Percentiles rank a stretch among this genome's conserved stretches.
Conservation (phyloP, 1,284 basidiomycete genomes). For the Ustilago trichophora region DNA sequence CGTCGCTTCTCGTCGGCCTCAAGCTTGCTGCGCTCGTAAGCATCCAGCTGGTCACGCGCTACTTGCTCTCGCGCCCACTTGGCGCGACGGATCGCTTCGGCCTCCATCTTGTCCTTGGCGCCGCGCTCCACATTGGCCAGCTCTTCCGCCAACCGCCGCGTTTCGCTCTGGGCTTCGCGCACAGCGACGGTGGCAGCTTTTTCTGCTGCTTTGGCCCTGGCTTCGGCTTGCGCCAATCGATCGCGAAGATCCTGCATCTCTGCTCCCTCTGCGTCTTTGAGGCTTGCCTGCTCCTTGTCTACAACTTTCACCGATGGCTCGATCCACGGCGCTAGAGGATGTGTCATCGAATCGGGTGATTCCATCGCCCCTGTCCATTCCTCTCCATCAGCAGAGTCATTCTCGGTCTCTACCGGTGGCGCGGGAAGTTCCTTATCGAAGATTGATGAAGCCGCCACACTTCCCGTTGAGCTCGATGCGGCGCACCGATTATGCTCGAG, state of each 20-base stretch:
- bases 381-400: not conserved
- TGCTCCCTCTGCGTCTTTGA: not conserved
- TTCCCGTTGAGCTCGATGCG: constrained; percentile 12
- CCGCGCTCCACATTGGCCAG: constrained; percentile 12
- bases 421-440: constrained; percentile 31
- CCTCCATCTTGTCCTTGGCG: constrained; percentile 11
- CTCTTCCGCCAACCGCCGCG: constrained; percentile 11
- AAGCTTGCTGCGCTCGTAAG: constrained; percentile 29
- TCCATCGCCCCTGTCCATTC: constrained; percentile 1
- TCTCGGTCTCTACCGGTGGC: not conserved
- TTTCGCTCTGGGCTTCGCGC: constrained; percentile 10
- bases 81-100: constrained; percentile 20
- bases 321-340: not conserved
- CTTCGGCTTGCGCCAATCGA: constrained; percentile 17
- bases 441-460: constrained; percentile 7
- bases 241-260: constrained; percentile 18
- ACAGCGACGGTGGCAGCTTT: constrained; percentile 8
- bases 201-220: constrained; percentile 17
- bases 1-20: constrained; percentile 24
- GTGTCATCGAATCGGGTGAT: constrained; percentile 1
- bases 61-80: constrained; percentile 30
- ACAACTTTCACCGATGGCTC: too few species aligned
- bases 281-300: not conserved
- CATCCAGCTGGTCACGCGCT: constrained; percentile 27
- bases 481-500: not conserved